These are phyloP conservation scores for Neofusicoccum ribis DNA, from an alignment of 2,329 filamentous ascomycete genomes.

Conservation along the genomic window DNA sequence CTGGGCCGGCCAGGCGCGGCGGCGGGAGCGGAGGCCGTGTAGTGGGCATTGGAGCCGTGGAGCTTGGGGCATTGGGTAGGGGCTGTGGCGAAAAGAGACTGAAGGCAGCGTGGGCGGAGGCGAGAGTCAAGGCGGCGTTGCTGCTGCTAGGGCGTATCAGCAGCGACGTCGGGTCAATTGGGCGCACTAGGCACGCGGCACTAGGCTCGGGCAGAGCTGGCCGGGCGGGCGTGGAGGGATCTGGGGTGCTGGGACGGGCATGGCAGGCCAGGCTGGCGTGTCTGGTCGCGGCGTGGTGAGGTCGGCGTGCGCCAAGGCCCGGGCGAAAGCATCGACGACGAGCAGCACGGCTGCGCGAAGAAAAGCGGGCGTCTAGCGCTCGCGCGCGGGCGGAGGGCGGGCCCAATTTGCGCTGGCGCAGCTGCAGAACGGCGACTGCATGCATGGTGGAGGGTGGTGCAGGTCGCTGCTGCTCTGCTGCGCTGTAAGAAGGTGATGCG, in stretches of 20 bases:
- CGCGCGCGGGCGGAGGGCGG: neutral
- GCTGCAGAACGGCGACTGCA: slow-evolving; percentile 11
- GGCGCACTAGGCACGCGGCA: neutral
- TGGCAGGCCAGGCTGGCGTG: neutral
- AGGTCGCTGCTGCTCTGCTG: slow-evolving; percentile 14
- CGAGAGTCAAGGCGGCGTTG: neutral
- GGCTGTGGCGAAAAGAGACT: slow-evolving; percentile 11
- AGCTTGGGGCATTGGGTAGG: neutral
- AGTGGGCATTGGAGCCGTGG: slow-evolving; percentile 6
- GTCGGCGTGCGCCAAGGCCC: slow-evolving; percentile 1
- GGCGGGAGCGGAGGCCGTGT: neutral
- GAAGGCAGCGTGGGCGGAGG: neutral
- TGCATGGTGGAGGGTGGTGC: slow-evolving; percentile 17
- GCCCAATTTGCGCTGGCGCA: slow-evolving; percentile 11
- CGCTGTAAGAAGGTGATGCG: slow-evolving; percentile 18
- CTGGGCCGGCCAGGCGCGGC: neutral
- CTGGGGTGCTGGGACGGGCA: slow-evolving; percentile 12
- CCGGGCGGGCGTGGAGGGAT: slow-evolving; percentile 13
- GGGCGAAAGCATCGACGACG: slow-evolving; percentile 9
- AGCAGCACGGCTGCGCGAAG: slow-evolving; percentile 10
- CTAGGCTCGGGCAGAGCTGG: slow-evolving; percentile 7
- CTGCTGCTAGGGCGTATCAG: slow-evolving; percentile 2
- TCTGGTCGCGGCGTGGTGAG: neutral
- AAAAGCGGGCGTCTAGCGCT: slow-evolving; percentile 3
- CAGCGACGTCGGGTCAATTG: neutral